phyloP scores from a whole-genome alignment of 1,284 basidiomycete species.

The Microbotryum violaceum region DNA sequence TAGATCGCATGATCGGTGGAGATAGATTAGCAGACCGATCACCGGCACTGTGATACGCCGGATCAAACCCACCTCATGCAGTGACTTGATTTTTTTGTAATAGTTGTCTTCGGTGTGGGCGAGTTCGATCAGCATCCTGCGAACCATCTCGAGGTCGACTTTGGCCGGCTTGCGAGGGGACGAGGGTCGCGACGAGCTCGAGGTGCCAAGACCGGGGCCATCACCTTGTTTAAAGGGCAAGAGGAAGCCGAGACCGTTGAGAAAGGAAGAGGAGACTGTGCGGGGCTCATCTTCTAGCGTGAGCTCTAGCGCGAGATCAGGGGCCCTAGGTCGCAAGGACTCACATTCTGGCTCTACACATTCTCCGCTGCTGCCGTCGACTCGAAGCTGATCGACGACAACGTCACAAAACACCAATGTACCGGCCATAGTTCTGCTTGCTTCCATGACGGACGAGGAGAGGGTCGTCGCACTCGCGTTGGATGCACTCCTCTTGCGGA shows the following conservation, averaged over 20 bases:
- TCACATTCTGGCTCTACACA: conserved; percentile 14
- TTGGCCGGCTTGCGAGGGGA: conserved; percentile 16
- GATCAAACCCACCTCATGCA: conserved; percentile 7
- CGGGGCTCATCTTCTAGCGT: background rate
- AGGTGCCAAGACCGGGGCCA: background rate
- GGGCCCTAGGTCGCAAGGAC: background rate
- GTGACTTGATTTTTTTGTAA: conserved; percentile 16
- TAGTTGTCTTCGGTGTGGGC: conserved; percentile 23
- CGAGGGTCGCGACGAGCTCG: background rate
- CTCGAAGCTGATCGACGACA: conserved; percentile 14
- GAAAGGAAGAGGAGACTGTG: conserved; percentile 3
- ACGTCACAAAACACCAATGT: conserved; percentile 24
- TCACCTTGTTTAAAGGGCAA: background rate
- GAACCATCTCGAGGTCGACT: conserved; percentile 18
- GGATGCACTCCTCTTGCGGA: background rate
- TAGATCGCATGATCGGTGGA: background rate
- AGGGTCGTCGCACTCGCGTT: background rate
- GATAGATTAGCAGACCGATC: too few relatives aligned
- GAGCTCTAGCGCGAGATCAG: background rate
- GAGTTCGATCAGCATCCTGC: conserved; percentile 21
- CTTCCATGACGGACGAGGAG: background rate
- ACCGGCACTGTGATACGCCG: too few relatives aligned
- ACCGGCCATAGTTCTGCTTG: too few relatives aligned
- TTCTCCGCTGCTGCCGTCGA: background rate
- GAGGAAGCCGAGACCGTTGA: conserved; percentile 14